Evolutionary conservation across 768 basidiomycete species (phyloP).

Genomic region (Boletus patriciae): DNA sequence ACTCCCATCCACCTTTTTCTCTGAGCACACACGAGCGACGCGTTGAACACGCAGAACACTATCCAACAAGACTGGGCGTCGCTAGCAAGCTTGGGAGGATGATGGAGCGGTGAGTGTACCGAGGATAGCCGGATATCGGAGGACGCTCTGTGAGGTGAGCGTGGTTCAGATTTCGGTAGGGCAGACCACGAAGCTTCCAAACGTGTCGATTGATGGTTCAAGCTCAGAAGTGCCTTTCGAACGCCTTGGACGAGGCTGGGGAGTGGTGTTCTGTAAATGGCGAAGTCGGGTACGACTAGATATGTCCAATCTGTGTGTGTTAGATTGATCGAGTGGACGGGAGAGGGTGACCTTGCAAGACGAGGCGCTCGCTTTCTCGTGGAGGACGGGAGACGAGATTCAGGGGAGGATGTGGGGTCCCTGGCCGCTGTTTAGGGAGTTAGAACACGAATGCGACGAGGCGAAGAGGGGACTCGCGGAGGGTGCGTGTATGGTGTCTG

Average conservation of each 20-base stretch:
- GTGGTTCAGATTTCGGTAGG: neutral
- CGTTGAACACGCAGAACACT: too few species aligned
- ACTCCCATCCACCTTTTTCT: too few species aligned
- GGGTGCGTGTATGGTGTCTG: constrained; percentile 2
- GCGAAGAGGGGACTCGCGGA: neutral
- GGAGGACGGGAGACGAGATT: neutral
- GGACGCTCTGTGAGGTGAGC: neutral
- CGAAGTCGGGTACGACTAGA: constrained; percentile 24
- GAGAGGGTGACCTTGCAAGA: constrained; percentile 20
- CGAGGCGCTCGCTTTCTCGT: neutral
- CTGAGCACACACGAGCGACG: too few species aligned
- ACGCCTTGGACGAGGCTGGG: constrained; percentile 24
- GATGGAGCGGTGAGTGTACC: too few species aligned
- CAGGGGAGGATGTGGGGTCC: constrained; percentile 4
- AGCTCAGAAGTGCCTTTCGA: constrained; percentile 19
- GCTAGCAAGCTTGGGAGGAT: neutral
- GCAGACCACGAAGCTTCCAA: constrained; percentile 18
- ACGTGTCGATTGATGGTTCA: constrained; percentile 9
- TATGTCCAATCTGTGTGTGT: constrained; percentile 29
- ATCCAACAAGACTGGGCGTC: too few species aligned
- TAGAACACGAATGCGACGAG: neutral
- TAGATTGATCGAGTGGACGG: neutral
- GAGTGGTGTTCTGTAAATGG: constrained; percentile 26
- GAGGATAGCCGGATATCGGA: too few species aligned
- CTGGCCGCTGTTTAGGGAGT: neutral